phyloP scores from a whole-genome alignment of 164 flowering plant species.

The Euptelea pleiosperma region DNA sequence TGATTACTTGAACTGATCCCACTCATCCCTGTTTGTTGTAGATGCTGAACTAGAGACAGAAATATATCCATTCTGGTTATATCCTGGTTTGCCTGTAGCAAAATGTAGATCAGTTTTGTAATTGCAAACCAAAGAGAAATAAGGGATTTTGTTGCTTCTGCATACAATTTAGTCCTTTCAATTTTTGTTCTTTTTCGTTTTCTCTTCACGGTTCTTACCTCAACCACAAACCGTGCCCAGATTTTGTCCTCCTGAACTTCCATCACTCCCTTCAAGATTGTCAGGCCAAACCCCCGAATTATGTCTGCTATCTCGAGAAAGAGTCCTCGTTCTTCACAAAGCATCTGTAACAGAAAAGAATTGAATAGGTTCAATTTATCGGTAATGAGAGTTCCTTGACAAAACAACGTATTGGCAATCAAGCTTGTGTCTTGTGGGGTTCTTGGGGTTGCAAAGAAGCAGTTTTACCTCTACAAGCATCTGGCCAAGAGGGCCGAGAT shows the following conservation, averaged over 20 bases:
- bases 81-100: slow-evolving; percentile 52
- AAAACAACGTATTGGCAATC: no score
- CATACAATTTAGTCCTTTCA: no score
- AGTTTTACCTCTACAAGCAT: slow-evolving; percentile 78
- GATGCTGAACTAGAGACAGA: slow-evolving; percentile 59
- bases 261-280: slow-evolving; percentile 77
- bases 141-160: no score
- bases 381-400: no score
- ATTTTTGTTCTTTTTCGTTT: no score
- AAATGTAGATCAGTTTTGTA: not conserved
- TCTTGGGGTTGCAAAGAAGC: not conserved
- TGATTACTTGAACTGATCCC: slow-evolving; percentile 26
- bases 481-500: slow-evolving; percentile 69
- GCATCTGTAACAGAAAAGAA: slow-evolving; percentile 48
- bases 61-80: slow-evolving; percentile 72
- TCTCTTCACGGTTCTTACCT: slow-evolving; percentile 60
- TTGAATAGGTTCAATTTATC: not conserved
- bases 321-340: slow-evolving; percentile 73
- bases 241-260: slow-evolving; percentile 60
- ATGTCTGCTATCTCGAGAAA: slow-evolving; percentile 86
- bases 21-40: slow-evolving; percentile 48
- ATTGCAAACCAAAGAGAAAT: not conserved
- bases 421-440: no score
- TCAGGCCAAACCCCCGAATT: slow-evolving; percentile 72
- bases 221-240: slow-evolving; percentile 78